Evolutionary conservation across 163 green algal species (phyloP).

Genomic region (Scenedesmus sp.): DNA sequence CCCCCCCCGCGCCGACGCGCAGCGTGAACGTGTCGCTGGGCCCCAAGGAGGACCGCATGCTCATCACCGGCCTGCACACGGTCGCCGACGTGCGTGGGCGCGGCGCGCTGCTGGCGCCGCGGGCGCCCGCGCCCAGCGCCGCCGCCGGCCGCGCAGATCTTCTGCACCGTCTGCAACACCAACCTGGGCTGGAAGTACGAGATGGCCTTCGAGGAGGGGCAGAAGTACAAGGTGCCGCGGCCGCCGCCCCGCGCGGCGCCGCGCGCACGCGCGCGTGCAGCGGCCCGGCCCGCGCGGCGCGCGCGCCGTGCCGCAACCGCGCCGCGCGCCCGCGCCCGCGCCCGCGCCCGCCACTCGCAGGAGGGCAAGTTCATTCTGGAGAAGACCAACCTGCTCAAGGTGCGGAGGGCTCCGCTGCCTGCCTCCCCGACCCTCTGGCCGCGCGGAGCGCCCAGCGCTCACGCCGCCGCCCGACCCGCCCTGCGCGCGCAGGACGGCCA

Average conservation of each 20-base stretch:
- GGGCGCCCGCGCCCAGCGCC: too few species aligned
- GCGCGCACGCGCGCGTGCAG: background rate
- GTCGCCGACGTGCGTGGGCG: too few species aligned
- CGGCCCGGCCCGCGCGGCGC: too few species aligned
- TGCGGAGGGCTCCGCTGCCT: too few species aligned
- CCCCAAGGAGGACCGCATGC: constrained; percentile 70
- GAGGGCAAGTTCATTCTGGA: constrained; percentile 96
- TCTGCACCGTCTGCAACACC: constrained; percentile 71
- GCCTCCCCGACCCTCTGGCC: too few species aligned
- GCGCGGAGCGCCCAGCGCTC: too few species aligned
- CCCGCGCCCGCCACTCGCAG: background rate
- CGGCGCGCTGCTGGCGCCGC: too few species aligned
- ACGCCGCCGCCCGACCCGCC: too few species aligned
- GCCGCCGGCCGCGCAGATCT: too few species aligned
- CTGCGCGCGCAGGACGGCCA: background rate
- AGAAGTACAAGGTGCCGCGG: constrained; percentile 77
- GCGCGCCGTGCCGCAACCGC: too few species aligned
- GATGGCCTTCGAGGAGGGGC: constrained; percentile 72
- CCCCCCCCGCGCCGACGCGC: background rate
- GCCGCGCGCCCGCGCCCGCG: too few species aligned
- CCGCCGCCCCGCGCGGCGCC: background rate
- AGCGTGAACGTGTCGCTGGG: constrained; percentile 74
- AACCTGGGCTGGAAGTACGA: constrained; percentile 84
- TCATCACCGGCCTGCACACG: constrained; percentile 81
- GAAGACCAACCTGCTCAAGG: constrained; percentile 80